Conservation (phyloP, 2,329 filamentous ascomycete genomes). For the Tolypocladium guangdongense region DNA sequence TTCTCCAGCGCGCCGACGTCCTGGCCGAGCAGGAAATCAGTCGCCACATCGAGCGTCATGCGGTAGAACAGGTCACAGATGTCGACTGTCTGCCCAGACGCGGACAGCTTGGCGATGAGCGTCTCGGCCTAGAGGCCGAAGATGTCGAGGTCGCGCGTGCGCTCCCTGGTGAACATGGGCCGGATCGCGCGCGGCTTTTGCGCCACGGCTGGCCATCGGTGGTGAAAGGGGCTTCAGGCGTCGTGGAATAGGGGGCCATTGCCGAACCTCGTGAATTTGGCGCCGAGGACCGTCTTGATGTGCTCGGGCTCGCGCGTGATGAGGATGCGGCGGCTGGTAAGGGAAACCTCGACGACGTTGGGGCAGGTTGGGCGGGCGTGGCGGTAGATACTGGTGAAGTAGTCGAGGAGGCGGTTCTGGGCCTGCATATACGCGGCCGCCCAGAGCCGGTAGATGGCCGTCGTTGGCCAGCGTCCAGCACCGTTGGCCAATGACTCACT, state of each 20-base stretch:
- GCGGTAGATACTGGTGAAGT: slow-evolving; percentile 5
- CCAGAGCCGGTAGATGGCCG: slow-evolving; percentile 3
- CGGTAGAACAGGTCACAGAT: slow-evolving; percentile 71
- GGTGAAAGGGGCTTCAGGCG: slow-evolving; percentile 67
- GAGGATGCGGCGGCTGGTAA: slow-evolving; percentile 49
- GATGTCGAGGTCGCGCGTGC: slow-evolving; percentile 68
- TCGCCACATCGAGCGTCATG: slow-evolving; percentile 73
- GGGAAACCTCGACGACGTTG: slow-evolving; percentile 37
- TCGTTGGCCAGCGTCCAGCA: no score
- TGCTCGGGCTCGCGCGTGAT: slow-evolving; percentile 80
- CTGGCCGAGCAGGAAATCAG: slow-evolving; percentile 69
- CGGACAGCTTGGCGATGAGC: slow-evolving; percentile 7
- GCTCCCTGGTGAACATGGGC: slow-evolving; percentile 78
- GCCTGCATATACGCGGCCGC: slow-evolving; percentile 6
- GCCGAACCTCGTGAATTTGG: slow-evolving; percentile 75
- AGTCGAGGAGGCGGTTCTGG: slow-evolving; percentile 8
- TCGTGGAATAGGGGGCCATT: slow-evolving; percentile 66
- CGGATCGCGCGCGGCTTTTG: slow-evolving; percentile 61
- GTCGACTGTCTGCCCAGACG: slow-evolving; percentile 48
- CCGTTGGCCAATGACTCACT: no score
- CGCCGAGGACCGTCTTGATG: slow-evolving; percentile 81
- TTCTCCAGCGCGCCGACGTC: slow-evolving; percentile 22
- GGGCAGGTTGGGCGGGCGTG: neutral
- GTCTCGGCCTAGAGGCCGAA: slow-evolving; percentile 43
- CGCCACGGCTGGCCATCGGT: slow-evolving; percentile 77